Percentiles rank a stretch among this genome's conserved stretches.
Conservation (phyloP, 441 rosid genomes). For the Metrosideros polymorpha region DNA sequence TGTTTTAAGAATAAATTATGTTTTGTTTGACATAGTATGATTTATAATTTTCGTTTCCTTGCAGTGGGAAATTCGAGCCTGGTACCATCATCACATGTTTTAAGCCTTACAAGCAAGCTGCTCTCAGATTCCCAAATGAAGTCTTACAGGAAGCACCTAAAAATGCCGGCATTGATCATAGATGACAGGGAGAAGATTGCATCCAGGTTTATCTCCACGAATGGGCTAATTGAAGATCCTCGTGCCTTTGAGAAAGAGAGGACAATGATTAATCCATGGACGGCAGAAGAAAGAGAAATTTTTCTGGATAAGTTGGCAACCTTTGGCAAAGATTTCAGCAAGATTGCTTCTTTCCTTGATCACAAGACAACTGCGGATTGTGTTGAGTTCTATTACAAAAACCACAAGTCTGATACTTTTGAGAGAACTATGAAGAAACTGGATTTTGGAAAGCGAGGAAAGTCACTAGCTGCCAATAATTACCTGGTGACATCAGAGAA, state of each 20-base stretch:
- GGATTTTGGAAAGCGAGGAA: constrained; percentile 41
- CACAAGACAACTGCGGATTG: constrained; percentile 98
- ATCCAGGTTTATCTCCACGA: constrained; percentile 62
- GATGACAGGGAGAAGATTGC: constrained; percentile 62
- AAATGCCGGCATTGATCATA: constrained; percentile 84
- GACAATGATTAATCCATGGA: constrained; percentile 87
- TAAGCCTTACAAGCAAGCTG: constrained; percentile 48
- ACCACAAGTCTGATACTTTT: constrained; percentile 91
- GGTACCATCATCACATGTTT: constrained; percentile 39
- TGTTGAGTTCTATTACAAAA: constrained; percentile 93
- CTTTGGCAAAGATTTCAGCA: constrained; percentile 83
- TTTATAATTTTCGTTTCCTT: neutral
- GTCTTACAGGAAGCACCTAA: constrained; percentile 49
- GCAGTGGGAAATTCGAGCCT: constrained; percentile 53
- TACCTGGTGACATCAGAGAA: constrained; percentile 64
- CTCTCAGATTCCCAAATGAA: constrained; percentile 37
- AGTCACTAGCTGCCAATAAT: constrained; percentile 40
- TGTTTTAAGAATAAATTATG: neutral
- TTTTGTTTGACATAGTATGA: neutral
- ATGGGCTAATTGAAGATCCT: constrained; percentile 94
- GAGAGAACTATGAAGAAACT: constrained; percentile 73
- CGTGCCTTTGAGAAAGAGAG: constrained; percentile 83
- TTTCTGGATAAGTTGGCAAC: constrained; percentile 70
- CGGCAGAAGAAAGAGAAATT: constrained; percentile 61
- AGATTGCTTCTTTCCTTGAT: constrained; percentile 78